These are phyloP conservation scores for Pseudopithomyces chartarum DNA, from an alignment of 2,329 filamentous ascomycete species.

Conservation along the genomic window DNA sequence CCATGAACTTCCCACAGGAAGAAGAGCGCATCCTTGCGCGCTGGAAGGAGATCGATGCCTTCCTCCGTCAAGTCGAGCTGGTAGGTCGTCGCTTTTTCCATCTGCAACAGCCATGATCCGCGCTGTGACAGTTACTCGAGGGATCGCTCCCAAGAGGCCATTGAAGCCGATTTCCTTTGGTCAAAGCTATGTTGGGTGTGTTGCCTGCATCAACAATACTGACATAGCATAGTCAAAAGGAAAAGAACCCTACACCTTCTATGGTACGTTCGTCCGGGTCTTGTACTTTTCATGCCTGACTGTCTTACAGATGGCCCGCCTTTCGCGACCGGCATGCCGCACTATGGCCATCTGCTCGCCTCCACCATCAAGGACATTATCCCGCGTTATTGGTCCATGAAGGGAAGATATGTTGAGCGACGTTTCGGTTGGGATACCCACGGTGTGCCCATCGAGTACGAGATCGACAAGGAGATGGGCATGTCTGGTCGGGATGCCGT, in stretches of 20 bases:
- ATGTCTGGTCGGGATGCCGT: slow-evolving; percentile 89
- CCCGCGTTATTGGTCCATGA: slow-evolving; percentile 96
- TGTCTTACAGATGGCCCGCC: slow-evolving; percentile 61
- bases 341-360: slow-evolving; percentile 79
- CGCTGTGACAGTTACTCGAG: neutral
- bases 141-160: neutral
- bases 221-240: slow-evolving; percentile 64
- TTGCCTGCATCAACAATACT: slow-evolving; percentile 3
- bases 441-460: slow-evolving; percentile 92
- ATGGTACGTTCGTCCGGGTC: slow-evolving; percentile 67
- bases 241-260: slow-evolving; percentile 88
- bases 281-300: neutral
- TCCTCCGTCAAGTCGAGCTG: slow-evolving; percentile 84
- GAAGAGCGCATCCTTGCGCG: slow-evolving; percentile 82
- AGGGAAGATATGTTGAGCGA: slow-evolving; percentile 88
- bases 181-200: neutral
- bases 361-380: slow-evolving; percentile 98
- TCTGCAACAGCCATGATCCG: neutral
- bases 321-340: slow-evolving; percentile 62
- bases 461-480: slow-evolving; percentile 94
- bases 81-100: slow-evolving; percentile 23
- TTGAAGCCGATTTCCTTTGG: neutral
- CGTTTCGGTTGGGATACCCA: slow-evolving; percentile 97
- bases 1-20: slow-evolving; percentile 90
- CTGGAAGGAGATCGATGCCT: slow-evolving; percentile 93